Evolutionary conservation across 192 early-diverging fungal species (phyloP), one percentile per base, ranked within the genome.

Genomic region (Funneliformis mosseae): DNA sequence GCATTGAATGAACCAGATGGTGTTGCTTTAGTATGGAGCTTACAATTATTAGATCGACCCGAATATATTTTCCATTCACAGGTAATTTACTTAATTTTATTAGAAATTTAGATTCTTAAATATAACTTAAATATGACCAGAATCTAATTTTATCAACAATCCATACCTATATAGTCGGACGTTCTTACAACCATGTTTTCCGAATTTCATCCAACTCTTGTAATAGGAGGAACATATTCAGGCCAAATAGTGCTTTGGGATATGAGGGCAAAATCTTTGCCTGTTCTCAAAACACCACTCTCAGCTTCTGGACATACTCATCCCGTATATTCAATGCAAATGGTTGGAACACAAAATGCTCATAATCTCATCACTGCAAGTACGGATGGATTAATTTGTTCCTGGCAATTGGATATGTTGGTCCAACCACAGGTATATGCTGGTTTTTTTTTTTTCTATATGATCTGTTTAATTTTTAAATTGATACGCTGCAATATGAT

Each of bases 241-340:
- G 98, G 98, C 33, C 98, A 99, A 87, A 95, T 99, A 80, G 88
- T 97, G 18, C 86, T 98, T 23, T 99, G 98, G 98, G 98, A 99
- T 85, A 98, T 90, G 61, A 91, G 98, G 33, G 89, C 95, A 21
- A 98, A 97, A 82, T 88, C 94, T 18, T 83, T 90, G 33, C 97
- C 98, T 7, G 94, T 97, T 39, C 90, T 97, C 42, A 96, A 97
- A 85, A 96, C 98, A 6, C 96, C 97, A 63, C 90, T 99, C 55
- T 95, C 97, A 3, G 93, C 92, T 28, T 91, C 89, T 55, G 97
- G 97, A 8, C 98, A 99, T 83, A 97, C 98, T 7, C 97, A 99
- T 83, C 98, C 98, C 0, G 94, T 99, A 18, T 97, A 96, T 78
- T 91, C 94, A 3, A 88, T 98, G 79, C 87, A 89, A 48, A 92